Base-by-base conservation (phyloP, 176 grass and related monocot species). In the Cenchrus fungigraminus region DNA sequence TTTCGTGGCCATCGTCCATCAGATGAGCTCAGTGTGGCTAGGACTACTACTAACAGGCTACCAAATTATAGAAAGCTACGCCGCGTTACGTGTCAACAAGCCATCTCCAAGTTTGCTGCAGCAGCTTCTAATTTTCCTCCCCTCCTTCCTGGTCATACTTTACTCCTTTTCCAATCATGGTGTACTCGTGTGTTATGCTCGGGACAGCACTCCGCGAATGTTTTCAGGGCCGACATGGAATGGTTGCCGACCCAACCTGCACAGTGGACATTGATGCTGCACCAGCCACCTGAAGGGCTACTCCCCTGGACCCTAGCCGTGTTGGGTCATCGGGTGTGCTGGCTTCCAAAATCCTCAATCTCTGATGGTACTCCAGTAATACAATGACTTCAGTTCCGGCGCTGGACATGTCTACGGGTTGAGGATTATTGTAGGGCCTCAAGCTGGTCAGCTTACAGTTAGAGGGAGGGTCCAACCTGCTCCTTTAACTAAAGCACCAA, bases 281-380 rank as follows among this genome's bases (percentile, higher is more conserved):
- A 77, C 54, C 83, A 76, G 11, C 46, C 70, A 81, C 44, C 71
- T 34, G 11, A 75, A 81, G 52, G 44, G n/a, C 69, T 68, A 80
- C 55, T 55, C 15, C 15, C 17, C 51, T 46, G 37, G 37, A 51
- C 43, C 20, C 61, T 74, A 83, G 65, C 57, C 77, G 58, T 76
- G 87, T 69, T 62, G 44, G 44, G 25, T 25, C 25, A 25, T 25
- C 25, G 25, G 25, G 6, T 34, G 20, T 25, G 49, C 28, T 71
- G 25, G n/a, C 44, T 45, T 51, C 77, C 83, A 77, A 81, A 64
- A 77, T 82, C 83, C 44, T 81, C 78, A 76, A 2, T 81, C 59
- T 81, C 59, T 81, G 62, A 63, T 63, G 79, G 17, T 40, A 40
- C 37, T 40, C 37, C 37, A 40, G 37, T 34, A 34, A 20, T n/a